These are phyloP conservation scores for Mycocentrospora acerina DNA, from an alignment of 2,329 filamentous ascomycete species.

Conservation along the genomic window DNA sequence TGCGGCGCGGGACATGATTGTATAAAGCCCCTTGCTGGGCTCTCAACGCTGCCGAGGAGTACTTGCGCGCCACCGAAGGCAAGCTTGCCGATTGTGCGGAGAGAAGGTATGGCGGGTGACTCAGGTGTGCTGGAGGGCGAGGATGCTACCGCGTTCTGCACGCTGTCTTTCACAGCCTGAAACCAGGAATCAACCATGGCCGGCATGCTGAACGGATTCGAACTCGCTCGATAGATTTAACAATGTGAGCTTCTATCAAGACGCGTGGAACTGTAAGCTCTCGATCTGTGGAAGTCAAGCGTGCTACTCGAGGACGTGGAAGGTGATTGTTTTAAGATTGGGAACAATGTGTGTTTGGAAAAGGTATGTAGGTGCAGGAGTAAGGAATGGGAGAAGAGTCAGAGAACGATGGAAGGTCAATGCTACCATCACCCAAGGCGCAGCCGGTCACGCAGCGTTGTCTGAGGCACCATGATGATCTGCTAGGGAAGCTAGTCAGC, in stretches of 20 bases:
- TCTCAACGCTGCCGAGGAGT: conserved; percentile 30
- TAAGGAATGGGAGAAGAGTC: conserved; percentile 6
- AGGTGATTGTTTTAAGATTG: conserved; percentile 20
- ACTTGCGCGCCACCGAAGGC: conserved; percentile 39
- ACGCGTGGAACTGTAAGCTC: conserved; percentile 17
- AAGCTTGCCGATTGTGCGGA: conserved; percentile 40
- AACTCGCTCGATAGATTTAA: conserved; percentile 8
- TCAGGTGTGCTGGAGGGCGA: conserved; percentile 19
- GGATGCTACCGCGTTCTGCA: conserved; percentile 30
- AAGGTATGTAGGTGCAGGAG: conserved; percentile 3
- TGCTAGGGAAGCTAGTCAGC: conserved; percentile 26
- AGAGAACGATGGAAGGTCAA: conserved; percentile 19
- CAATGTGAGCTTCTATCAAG: conserved; percentile 19
- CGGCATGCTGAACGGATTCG: conserved; percentile 15
- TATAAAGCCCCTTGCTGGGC: conserved; percentile 10
- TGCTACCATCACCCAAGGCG: conserved; percentile 36
- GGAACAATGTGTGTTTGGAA: conserved; percentile 5
- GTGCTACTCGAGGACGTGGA: conserved; percentile 18
- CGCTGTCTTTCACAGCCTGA: conserved; percentile 16
- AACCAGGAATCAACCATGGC: conserved; percentile 25
- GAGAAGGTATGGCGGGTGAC: conserved; percentile 35
- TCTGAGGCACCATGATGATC: conserved; percentile 38
- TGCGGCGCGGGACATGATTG: conserved; percentile 43
- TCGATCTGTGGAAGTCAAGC: conserved; percentile 21
- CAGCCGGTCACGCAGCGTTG: conserved; percentile 34